Evolutionary conservation across 441 rosid species (phyloP).

Genomic region (Populus tomentosa): DNA sequence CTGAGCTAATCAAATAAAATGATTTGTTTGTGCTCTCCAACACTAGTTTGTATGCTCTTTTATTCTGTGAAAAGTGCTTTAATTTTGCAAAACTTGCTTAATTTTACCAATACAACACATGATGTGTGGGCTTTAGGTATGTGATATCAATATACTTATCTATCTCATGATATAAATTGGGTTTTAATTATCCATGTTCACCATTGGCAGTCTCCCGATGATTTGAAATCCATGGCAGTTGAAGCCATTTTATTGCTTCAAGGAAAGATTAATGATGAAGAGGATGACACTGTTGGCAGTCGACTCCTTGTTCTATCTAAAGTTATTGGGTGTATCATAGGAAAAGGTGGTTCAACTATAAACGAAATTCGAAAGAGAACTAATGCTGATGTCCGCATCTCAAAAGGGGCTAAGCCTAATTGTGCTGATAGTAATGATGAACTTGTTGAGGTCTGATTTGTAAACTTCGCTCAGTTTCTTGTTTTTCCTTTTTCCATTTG

Average conservation of each 20-base stretch:
- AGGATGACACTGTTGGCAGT: slow-evolving; percentile 51
- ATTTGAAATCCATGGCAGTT: slow-evolving; percentile 91
- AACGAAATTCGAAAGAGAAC: slow-evolving; percentile 86
- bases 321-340: slow-evolving; percentile 92
- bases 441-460: slow-evolving; percentile 69
- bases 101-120: background rate
- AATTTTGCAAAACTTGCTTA: background rate
- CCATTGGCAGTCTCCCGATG: slow-evolving; percentile 67
- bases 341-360: slow-evolving; percentile 88
- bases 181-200: background rate
- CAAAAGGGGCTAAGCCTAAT: slow-evolving; percentile 69
- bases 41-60: background rate
- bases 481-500: background rate
- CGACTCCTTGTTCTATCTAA: slow-evolving; percentile 78
- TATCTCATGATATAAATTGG: background rate
- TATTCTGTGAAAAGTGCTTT: background rate
- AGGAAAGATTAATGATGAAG: slow-evolving; percentile 82
- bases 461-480: background rate
- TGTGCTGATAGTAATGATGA: slow-evolving; percentile 75
- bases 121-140: background rate
- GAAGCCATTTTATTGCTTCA: slow-evolving; percentile 88
- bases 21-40: background rate
- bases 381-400: slow-evolving; percentile 67
- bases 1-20: background rate
- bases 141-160: background rate